Conservation (phyloP, 495 filamentous ascomycete genomes). For the Corynascus novoguineensis region DNA sequence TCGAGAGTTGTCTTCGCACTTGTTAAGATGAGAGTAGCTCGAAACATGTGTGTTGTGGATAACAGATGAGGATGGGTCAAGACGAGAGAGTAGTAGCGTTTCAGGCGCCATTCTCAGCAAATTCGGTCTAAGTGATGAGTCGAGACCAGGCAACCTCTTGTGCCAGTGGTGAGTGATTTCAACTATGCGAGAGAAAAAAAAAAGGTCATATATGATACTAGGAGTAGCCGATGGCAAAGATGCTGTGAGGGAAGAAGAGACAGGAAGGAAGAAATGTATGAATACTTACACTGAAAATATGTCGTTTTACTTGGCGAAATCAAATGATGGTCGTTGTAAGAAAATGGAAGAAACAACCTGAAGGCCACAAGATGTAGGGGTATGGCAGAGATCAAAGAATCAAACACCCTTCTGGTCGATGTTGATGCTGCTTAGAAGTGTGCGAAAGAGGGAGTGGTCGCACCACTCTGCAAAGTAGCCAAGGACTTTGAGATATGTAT, state of each 20-base stretch:
- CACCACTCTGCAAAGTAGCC: too few relatives aligned
- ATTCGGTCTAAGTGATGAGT: too few relatives aligned
- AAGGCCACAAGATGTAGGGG: background rate
- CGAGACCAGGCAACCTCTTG: too few relatives aligned
- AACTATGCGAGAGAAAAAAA: background rate
- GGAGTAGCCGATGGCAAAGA: background rate
- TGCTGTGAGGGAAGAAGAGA: background rate
- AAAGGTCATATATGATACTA: background rate
- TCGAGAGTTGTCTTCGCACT: too few relatives aligned
- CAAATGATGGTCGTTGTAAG: background rate
- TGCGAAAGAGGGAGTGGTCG: background rate
- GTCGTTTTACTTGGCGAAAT: background rate
- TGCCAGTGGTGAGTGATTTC: background rate
- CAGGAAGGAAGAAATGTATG: background rate
- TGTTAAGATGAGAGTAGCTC: too few relatives aligned
- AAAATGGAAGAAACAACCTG: background rate
- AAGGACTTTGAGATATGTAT: too few relatives aligned
- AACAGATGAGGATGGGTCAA: too few relatives aligned
- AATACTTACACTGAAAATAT: background rate
- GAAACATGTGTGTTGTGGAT: too few relatives aligned
- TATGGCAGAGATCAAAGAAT: background rate
- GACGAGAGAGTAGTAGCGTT: too few relatives aligned
- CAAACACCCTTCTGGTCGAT: background rate
- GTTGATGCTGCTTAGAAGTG: background rate
- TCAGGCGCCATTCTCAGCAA: too few relatives aligned